phyloP scores from a whole-genome alignment of 495 filamentous ascomycete genomes.

The Physcia stellaris region DNA sequence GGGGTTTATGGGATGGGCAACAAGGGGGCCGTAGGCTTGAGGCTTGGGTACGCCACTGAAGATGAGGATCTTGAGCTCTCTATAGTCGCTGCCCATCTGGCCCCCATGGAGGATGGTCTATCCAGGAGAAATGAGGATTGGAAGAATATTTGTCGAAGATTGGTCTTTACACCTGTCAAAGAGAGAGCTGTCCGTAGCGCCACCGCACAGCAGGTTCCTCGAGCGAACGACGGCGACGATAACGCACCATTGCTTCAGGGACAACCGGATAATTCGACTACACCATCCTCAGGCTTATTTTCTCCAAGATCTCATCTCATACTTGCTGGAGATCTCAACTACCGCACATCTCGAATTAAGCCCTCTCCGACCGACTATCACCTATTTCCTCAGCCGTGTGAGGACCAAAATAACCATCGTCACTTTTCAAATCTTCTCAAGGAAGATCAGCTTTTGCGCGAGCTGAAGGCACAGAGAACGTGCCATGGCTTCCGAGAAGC shows the following conservation, averaged over 20 bases:
- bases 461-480: slow-evolving; percentile 48
- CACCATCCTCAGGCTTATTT: slow-evolving; percentile 43
- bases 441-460: slow-evolving; percentile 63
- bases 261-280: slow-evolving; percentile 4
- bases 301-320: slow-evolving; percentile 64
- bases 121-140: slow-evolving; percentile 70
- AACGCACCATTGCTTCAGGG: slow-evolving; percentile 31
- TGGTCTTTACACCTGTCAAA: slow-evolving; percentile 46
- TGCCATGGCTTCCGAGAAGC: slow-evolving; percentile 68
- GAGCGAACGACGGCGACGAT: slow-evolving; percentile 17
- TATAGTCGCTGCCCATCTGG: slow-evolving; percentile 79
- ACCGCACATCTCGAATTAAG: slow-evolving; percentile 54
- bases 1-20: slow-evolving; percentile 82
- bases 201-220: slow-evolving; percentile 3
- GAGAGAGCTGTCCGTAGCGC: background rate
- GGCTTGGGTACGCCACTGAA: slow-evolving; percentile 41
- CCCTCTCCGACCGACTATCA: slow-evolving; percentile 38
- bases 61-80: slow-evolving; percentile 49
- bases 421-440: slow-evolving; percentile 51
- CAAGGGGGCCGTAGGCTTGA: slow-evolving; percentile 78
- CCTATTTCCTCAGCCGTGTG: slow-evolving; percentile 47
- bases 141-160: slow-evolving; percentile 60
- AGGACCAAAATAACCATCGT: slow-evolving; percentile 27
- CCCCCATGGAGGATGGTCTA: slow-evolving; percentile 64
- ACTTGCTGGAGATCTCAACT: slow-evolving; percentile 86